phyloP scores from a whole-genome alignment of 768 basidiomycete species.

The Mycena amicta region DNA sequence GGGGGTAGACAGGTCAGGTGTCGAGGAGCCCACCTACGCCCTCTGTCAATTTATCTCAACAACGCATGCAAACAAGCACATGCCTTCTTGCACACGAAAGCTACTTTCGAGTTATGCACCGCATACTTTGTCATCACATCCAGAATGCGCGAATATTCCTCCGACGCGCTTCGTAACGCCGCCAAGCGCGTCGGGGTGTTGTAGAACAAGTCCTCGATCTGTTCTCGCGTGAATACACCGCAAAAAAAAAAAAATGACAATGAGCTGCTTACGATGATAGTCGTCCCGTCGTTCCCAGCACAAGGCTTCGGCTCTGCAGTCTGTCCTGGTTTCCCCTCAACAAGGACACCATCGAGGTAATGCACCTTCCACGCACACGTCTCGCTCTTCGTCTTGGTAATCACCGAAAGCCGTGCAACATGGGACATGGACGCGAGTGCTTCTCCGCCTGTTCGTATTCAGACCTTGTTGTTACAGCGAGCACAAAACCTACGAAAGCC shows the following conservation, averaged over 20 bases:
- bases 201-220: conserved; percentile 97
- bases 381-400: conserved; percentile 87
- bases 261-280: conserved; percentile 63
- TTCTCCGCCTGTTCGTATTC: conserved; percentile 60
- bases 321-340: conserved; percentile 70
- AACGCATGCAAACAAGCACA: conserved; percentile 2
- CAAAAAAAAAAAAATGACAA: background rate
- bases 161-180: conserved; percentile 80
- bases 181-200: conserved; percentile 88
- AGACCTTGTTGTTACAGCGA: background rate
- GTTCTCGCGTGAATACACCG: background rate
- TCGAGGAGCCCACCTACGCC: conserved; percentile 63
- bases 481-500: conserved; percentile 73
- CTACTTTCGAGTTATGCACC: conserved; percentile 85
- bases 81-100: conserved; percentile 93
- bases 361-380: conserved; percentile 88
- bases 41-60: conserved; percentile 13
- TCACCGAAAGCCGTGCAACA: conserved; percentile 83
- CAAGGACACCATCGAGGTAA: conserved; percentile 78
- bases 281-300: conserved; percentile 94
- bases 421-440: conserved; percentile 96
- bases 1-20: conserved; percentile 86
- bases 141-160: conserved; percentile 90
- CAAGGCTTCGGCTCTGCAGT: conserved; percentile 81
- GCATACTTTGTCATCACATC: conserved; percentile 94